Evolutionary conservation across 331 rosid species (phyloP), one percentile per base, ranked within the genome.

Genomic region (Acacia concinna): DNA sequence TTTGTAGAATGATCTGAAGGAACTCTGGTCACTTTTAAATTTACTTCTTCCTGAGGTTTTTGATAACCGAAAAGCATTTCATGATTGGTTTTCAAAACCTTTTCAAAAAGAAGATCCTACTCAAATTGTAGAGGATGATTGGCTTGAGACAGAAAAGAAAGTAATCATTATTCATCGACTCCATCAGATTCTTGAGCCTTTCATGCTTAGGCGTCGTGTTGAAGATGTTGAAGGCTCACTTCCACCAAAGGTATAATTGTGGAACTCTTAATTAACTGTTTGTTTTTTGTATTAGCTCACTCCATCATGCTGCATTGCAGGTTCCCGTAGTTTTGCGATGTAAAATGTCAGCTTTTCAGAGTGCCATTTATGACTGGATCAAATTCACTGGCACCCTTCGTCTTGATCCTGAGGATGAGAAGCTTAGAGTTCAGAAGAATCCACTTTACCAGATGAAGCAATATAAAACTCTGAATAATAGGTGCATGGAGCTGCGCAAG

Each of bases 141-240:
- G 99, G 99, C 94, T 96, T 62, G 99, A 96, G 93, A 96, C 99
- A 3, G 99, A 96, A 78, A 96, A 96, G 66, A 96, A 96, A 83
- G 97, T 96, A 35, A 96, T 96, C 84, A 89, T 92, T 60, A 96
- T 96, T 78, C 99, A 96, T 78, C 91, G 99, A 35, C 98, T 96
- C 83, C 99, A 96, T 90, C 99, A 96, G 87, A 96, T 96, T 89
- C 94, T 96, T 17, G 99, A 96, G 85, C 99, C 99, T 75, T 96
- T 96, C 86, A 96, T 96, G 99, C 97, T 96, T 43, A 87, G 99
- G 89, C 98, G 99, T 15, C 99, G 99, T 74, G 99, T 96, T 76
- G 98, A 96, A 86, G 99, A 96, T 60, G 99, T 96, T 41, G 99
- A 96, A 90, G 99, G 99, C 75, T 92, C 99, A 34, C 92, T 96